Percentiles rank a stretch among this genome's conserved stretches.
These are phyloP conservation scores for Aspergillus ochraceoroseus DNA, from an alignment of 2,329 filamentous ascomycete species.

Conservation along the genomic window DNA sequence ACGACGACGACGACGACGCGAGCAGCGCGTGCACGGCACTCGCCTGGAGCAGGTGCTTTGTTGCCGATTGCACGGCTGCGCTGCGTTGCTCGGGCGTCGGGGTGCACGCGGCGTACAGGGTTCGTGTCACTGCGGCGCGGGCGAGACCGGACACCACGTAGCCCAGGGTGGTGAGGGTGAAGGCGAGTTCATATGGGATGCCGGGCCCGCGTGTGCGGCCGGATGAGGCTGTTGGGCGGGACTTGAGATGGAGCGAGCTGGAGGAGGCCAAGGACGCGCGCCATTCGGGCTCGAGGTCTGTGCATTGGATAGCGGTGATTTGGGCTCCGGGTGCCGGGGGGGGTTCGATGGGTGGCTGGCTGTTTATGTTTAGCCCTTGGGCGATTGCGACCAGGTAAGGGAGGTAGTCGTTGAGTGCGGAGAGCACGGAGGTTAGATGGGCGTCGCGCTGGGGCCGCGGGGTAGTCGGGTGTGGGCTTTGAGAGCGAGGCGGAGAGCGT, in stretches of 20 bases:
- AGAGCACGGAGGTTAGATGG: slow-evolving; percentile 65
- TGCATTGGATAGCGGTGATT: slow-evolving; percentile 63
- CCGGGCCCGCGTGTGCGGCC: slow-evolving; percentile 65
- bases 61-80: slow-evolving; percentile 65
- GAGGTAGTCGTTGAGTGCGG: slow-evolving; percentile 69
- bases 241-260: slow-evolving; percentile 31
- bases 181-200: slow-evolving; percentile 77
- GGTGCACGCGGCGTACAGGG: slow-evolving; percentile 61
- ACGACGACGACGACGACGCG: slow-evolving; percentile 52
- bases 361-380: slow-evolving; percentile 58
- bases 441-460: slow-evolving; percentile 59
- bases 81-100: slow-evolving; percentile 64
- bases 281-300: slow-evolving; percentile 70
- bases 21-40: slow-evolving; percentile 73
- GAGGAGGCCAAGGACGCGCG: slow-evolving; percentile 63
- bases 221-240: slow-evolving; percentile 45
- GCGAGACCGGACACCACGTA: slow-evolving; percentile 69
- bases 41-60: slow-evolving; percentile 70
- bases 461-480: slow-evolving; percentile 89
- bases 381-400: slow-evolving; percentile 78
- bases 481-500: slow-evolving; percentile 73
- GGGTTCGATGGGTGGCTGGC: slow-evolving; percentile 23
- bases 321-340: slow-evolving; percentile 48
- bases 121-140: slow-evolving; percentile 63
- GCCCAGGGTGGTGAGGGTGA: slow-evolving; percentile 70